Percentiles rank a stretch among this genome's conserved stretches.
Evolutionary conservation across 441 rosid species (phyloP).

Genomic region (Bocquillonia castaneifolia): DNA sequence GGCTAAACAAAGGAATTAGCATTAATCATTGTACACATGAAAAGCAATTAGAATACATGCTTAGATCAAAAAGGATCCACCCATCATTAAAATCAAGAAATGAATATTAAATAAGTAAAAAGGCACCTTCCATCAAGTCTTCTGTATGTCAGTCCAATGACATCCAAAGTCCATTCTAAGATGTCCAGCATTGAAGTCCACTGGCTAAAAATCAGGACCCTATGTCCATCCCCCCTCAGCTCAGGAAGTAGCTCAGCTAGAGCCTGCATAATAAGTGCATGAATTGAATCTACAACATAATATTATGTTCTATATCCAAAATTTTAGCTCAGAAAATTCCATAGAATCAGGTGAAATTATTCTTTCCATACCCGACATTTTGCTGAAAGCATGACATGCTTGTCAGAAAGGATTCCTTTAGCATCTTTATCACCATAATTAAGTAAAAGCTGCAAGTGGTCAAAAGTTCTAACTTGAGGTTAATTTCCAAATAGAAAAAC

Average conservation of each 20-base stretch:
- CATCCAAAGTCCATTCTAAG: slow-evolving; percentile 89
- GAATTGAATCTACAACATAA: slow-evolving; percentile 1
- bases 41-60: not conserved
- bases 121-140: slow-evolving; percentile 95
- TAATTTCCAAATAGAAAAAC: not conserved
- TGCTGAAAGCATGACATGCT: slow-evolving; percentile 89
- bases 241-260: slow-evolving; percentile 82
- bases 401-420: slow-evolving; percentile 71
- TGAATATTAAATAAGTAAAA: slow-evolving; percentile 11
- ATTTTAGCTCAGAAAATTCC: slow-evolving; percentile 7
- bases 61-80: not conserved
- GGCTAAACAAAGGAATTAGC: not conserved
- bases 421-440: slow-evolving; percentile 47
- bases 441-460: slow-evolving; percentile 59
- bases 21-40: not conserved
- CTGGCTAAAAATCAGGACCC: slow-evolving; percentile 86
- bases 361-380: slow-evolving; percentile 69
- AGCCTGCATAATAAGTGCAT: slow-evolving; percentile 40
- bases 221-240: slow-evolving; percentile 60
- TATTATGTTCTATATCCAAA: not conserved
- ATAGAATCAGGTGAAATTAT: not conserved
- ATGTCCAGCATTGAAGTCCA: slow-evolving; percentile 99
- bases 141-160: slow-evolving; percentile 73
- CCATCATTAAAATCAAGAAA: not conserved
- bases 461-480: not conserved